Base-by-base conservation (phyloP, 257 asterid genomes). In the Solanum clarkiae region DNA sequence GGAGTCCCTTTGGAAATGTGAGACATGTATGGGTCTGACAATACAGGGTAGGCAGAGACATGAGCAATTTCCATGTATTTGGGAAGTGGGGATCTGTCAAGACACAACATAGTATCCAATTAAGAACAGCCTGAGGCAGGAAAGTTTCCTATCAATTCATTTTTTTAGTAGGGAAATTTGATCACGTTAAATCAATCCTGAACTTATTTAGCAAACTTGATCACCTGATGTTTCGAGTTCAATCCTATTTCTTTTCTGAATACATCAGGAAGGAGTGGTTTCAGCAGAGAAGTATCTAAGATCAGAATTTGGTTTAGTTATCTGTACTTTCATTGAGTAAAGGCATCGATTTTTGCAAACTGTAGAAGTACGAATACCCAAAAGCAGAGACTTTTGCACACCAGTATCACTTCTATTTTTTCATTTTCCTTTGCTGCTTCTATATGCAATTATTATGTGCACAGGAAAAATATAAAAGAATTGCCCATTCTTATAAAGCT, bases 71-170 rank as follows among this genome's bases (percentile, higher is more conserved):
- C 84, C 90, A 93, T 87, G 77, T 89, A 92, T 44, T 91, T 82
- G 51, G 91, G 93, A 87, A 93, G 90, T 85, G 98, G 98, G 14
- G 98, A 89, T 75, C 98, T 95, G 95, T 44, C 72, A 79, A 32
- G 79, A 85, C 84, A 85, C 72, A 60, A 62, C 53, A 68, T 32
- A 86, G 71, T 84, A 74, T 22, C 49, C 66, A 44, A 74, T 51
- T 49, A 71, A 29, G 26, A n/a, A n/a, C 54, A 82, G 20, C 66
- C 54, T 7, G 11, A 80, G 29, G 65, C 29, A 79, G 29, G 65
- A 79, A 9, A 79, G 29, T 83, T 83, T 49, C 13, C 32, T 9
- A 36, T 36, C 47, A 56, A 32, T 49, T 66, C 47, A 68, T 66
- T 83, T 40, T 83, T 80, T 32, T 49, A 16, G 59, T 51, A 68